phyloP scores from a whole-genome alignment of 305 asterid genomes.

The Fraxinus sp. region DNA sequence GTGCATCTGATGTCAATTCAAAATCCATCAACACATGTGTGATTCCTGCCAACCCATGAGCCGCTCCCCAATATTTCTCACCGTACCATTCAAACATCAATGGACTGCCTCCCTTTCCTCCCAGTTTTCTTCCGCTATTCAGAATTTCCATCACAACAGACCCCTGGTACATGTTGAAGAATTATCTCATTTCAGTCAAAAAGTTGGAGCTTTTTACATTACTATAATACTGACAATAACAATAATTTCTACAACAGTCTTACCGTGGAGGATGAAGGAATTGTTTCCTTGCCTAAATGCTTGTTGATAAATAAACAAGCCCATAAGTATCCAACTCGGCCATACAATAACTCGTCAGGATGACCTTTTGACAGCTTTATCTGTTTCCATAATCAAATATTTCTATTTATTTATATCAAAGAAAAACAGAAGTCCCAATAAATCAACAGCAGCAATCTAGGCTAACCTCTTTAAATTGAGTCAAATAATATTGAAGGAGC shows the following conservation, averaged over 20 bases:
- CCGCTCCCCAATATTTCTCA: slow-evolving; percentile 72
- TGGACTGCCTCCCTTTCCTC: slow-evolving; percentile 47
- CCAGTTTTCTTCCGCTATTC: slow-evolving; percentile 50
- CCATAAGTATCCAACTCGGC: slow-evolving; percentile 71
- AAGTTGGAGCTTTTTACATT: background rate
- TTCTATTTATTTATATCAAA: slow-evolving; percentile 6
- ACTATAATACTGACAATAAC: background rate
- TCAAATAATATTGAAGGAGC: slow-evolving; percentile 40
- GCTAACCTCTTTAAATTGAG: slow-evolving; percentile 57
- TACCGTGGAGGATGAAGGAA: slow-evolving; percentile 51
- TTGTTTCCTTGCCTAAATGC: slow-evolving; percentile 48
- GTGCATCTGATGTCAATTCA: slow-evolving; percentile 48
- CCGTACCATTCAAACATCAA: slow-evolving; percentile 70
- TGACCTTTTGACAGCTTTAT: slow-evolving; percentile 49
- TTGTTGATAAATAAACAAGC: slow-evolving; percentile 55
- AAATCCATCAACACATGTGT: slow-evolving; percentile 56
- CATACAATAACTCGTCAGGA: slow-evolving; percentile 65
- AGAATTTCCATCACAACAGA: slow-evolving; percentile 46
- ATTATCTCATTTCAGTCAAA: background rate
- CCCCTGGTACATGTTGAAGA: slow-evolving; percentile 34
- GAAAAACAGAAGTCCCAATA: background rate
- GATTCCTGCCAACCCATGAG: slow-evolving; percentile 82
- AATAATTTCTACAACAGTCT: background rate
- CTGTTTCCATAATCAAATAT: slow-evolving; percentile 34
- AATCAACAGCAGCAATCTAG: background rate